Conservation (phyloP, 2,329 filamentous ascomycete species). For the Ophiostoma populinum region DNA sequence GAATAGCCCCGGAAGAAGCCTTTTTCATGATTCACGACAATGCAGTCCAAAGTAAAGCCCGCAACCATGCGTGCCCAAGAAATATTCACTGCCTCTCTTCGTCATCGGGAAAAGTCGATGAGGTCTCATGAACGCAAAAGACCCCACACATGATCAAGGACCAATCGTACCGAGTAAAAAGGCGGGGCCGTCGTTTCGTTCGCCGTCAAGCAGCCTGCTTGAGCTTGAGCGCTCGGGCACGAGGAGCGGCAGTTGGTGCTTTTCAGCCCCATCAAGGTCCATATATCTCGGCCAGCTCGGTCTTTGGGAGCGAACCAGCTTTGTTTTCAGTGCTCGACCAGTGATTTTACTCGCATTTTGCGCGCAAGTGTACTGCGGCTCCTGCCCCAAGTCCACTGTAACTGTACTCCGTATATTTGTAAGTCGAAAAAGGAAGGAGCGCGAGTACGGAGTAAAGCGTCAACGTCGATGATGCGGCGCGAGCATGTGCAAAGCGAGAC, state of each 20-base stretch:
- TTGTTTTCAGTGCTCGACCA: too few species aligned
- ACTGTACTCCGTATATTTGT: too few species aligned
- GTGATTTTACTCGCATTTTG: neutral
- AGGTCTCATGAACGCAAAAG: constrained; percentile 1
- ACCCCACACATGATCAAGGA: neutral
- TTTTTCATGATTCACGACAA: too few species aligned
- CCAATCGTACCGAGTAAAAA: neutral
- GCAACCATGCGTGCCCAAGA: neutral
- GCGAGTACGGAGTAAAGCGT: neutral
- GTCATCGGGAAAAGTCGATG: neutral
- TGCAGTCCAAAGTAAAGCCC: neutral
- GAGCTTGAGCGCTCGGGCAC: neutral
- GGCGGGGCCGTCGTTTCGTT: neutral
- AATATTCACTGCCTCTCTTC: neutral
- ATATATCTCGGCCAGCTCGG: neutral
- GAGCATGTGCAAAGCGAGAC: neutral
- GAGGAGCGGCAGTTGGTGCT: neutral
- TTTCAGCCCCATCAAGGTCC: neutral
- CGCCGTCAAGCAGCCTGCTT: neutral
- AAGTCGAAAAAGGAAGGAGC: constrained; percentile 3
- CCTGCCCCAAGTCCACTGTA: too few species aligned
- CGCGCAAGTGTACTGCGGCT: neutral
- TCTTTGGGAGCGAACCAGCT: constrained; percentile 1
- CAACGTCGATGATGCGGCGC: neutral
- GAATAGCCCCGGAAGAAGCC: neutral